These are phyloP conservation scores for Nitzschia sp. DNA, from an alignment of 108 stramenopile genomes.

Conservation along the genomic window DNA sequence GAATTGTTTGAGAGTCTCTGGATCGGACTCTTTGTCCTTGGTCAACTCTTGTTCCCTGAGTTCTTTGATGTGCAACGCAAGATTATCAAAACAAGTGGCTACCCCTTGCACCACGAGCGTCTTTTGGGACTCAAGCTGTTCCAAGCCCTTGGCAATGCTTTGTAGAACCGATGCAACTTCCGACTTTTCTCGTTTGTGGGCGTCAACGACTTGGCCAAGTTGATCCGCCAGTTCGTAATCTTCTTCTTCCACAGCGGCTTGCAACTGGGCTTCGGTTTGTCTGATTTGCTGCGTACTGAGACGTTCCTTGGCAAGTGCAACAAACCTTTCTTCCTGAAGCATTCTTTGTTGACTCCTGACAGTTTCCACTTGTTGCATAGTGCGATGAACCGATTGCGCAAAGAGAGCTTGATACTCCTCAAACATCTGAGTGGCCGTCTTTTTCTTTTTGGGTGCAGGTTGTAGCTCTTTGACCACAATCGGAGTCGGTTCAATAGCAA, in stretches of 20 bases:
- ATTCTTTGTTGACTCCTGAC: constrained; percentile 33
- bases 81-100: constrained; percentile 52
- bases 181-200: constrained; percentile 54
- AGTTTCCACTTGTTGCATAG: constrained; percentile 31
- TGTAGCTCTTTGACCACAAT: background rate
- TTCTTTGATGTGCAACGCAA: constrained; percentile 47
- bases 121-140: constrained; percentile 53
- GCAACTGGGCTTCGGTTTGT: constrained; percentile 63
- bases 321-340: constrained; percentile 54
- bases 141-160: constrained; percentile 46
- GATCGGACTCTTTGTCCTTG: constrained; percentile 43
- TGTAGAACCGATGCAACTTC: constrained; percentile 50
- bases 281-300: constrained; percentile 61
- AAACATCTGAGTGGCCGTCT: constrained; percentile 31
- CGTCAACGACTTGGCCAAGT: constrained; percentile 60
- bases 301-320: constrained; percentile 48
- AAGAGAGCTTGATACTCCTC: constrained; percentile 38
- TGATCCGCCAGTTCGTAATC: constrained; percentile 85
- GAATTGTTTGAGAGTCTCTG: constrained; percentile 55
- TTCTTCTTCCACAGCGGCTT: constrained; percentile 75
- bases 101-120: constrained; percentile 50
- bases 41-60: constrained; percentile 47
- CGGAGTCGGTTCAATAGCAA: background rate
- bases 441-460: constrained; percentile 22
- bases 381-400: constrained; percentile 30